These are phyloP conservation scores for Uronychia setigera DNA, from an alignment of 73 alveolate genomes.

Conservation along the genomic window DNA sequence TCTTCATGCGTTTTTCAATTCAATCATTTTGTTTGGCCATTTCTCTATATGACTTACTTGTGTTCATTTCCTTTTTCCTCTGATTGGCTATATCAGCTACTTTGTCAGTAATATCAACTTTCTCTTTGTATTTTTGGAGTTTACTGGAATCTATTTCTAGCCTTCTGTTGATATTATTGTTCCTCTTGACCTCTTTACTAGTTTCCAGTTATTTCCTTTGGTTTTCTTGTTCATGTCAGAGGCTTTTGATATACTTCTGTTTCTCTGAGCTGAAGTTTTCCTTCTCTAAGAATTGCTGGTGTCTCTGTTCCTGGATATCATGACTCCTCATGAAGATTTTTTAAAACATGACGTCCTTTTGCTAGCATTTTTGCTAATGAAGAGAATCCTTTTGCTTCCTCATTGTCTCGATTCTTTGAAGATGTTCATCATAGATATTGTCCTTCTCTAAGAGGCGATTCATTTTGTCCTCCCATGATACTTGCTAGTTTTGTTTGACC, in stretches of 20 bases:
- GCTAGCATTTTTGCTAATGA: neutral
- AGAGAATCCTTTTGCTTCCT: neutral
- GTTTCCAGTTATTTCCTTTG: neutral
- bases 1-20: neutral
- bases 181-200: neutral
- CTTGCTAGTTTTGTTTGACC: neutral
- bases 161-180: neutral
- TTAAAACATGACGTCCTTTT: neutral
- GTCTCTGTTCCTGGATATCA: neutral
- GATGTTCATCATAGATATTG: neutral
- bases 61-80: neutral
- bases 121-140: neutral
- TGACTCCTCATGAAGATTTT: neutral
- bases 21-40: neutral
- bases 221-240: neutral
- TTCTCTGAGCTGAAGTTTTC: neutral
- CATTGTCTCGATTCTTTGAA: neutral
- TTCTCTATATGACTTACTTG: neutral
- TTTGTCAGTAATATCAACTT: neutral
- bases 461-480: neutral
- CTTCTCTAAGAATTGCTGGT: neutral
- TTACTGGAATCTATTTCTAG: neutral
- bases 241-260: neutral
- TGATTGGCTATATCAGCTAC: neutral
- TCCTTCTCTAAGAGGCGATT: neutral